Conservation (phyloP, 2,329 filamentous ascomycete genomes). For the Colletotrichum brevisporum region DNA sequence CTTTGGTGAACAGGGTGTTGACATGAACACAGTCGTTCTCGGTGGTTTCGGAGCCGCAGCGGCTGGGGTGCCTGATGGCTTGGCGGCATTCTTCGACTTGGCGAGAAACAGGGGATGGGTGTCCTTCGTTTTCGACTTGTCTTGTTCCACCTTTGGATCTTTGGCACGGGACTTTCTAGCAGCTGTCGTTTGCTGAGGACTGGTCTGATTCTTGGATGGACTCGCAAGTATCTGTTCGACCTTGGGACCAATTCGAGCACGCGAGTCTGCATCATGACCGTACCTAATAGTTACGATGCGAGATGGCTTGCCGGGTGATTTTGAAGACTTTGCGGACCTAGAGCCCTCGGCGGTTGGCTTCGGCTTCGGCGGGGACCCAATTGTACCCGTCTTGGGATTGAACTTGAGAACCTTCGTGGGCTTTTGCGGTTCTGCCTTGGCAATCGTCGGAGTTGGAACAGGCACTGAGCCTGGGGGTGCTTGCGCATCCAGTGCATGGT, state of each 20-base stretch:
- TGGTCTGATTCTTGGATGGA: conserved; percentile 21
- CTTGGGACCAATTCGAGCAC: conserved; percentile 66
- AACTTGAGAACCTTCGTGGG: conserved; percentile 62
- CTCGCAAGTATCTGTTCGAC: conserved; percentile 74
- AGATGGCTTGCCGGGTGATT: conserved; percentile 21
- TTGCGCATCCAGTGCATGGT: not conserved
- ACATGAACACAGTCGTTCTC: conserved; percentile 62
- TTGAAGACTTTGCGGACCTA: conserved; percentile 26
- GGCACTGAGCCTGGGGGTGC: not conserved
- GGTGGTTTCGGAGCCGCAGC: conserved; percentile 40
- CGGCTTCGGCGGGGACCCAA: conserved; percentile 71
- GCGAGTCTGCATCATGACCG: conserved; percentile 55
- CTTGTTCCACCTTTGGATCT: conserved; percentile 45
- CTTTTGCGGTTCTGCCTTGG: conserved; percentile 43
- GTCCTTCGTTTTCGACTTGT: conserved; percentile 45
- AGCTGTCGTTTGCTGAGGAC: conserved; percentile 45
- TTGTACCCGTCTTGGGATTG: conserved; percentile 73
- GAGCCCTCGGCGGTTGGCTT: conserved; percentile 54
- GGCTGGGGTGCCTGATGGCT: conserved; percentile 41
- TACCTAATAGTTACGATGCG: conserved; percentile 31
- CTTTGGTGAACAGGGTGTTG: conserved; percentile 68
- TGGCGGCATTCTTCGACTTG: conserved; percentile 38
- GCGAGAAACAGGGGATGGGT: conserved; percentile 61
- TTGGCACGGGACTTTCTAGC: conserved; percentile 46
- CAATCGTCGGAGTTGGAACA: not conserved